Evolutionary conservation across 345 rosid species (phyloP), one percentile per base, ranked within the genome.

Genomic region (Lenwebbia sp.): DNA sequence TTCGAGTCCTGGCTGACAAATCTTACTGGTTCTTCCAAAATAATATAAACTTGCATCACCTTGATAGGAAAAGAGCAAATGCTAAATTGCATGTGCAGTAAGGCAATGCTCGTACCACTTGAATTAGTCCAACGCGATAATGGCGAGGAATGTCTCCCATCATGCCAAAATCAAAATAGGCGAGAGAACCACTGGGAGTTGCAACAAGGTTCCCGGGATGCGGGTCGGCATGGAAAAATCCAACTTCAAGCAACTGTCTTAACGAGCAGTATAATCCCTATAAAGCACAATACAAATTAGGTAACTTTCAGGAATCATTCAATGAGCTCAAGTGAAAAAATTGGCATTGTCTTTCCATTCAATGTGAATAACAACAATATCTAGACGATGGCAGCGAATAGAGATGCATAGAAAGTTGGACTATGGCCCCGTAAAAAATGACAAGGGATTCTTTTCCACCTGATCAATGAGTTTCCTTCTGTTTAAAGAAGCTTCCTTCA

Each of bases 141-240:
- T 96, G 99, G 70, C 97, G 96, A 88, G 99, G 99, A 85, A 97
- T 94, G 84, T 96, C 96, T 33, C 99, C 99, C 99, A 97, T 94
- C 98, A 97, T 97, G 76, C 98, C 99, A 87, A 96, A 97, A 92
- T 97, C 99, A 85, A 97, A 94, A 91, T 96, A 97, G 81, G 96
- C 99, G 78, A 97, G 96, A 90, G 88, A 89, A 50, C 99, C 99
- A 86, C 89, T 86, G 53, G 86, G 86, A 58, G 93, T 89, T 54
- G 98, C 99, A 86, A 96, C 96, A 87, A 97, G 99, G 86, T 97
- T 97, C 91, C 99, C 99, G 85, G 99, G 99, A 90, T 97, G 99
- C 21, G 99, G 99, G 90, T 97, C 99, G 56, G 99, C 99, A 90
- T 97, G 99, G 90, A 97, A 97, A 91, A 94, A 97, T 84, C 99